Evolutionary conservation across 805 yeast species (phyloP).

Genomic region (Saccharomycopsis sp.): DNA sequence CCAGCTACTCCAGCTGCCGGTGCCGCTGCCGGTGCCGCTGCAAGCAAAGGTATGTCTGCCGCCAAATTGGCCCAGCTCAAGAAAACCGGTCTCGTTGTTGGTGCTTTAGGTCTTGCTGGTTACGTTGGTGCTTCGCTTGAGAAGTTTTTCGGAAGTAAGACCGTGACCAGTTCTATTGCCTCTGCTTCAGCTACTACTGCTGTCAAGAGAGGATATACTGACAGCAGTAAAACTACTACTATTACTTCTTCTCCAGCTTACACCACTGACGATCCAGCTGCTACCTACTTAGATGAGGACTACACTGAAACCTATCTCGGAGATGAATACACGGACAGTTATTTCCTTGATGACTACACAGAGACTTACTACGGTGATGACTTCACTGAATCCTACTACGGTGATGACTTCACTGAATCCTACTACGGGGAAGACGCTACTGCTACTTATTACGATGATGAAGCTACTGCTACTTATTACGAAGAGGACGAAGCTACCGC

Average conservation of each 20-base stretch:
- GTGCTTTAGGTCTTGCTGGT: conserved; percentile 2
- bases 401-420: neutral
- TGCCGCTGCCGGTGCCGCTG: neutral
- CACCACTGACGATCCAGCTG: neutral
- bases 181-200: conserved; percentile 1
- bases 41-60: neutral
- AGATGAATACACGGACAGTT: neutral
- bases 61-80: neutral
- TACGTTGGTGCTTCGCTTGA: neutral
- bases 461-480: neutral
- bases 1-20: neutral
- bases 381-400: neutral
- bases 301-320: neutral
- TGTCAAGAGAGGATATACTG: neutral
- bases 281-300: neutral
- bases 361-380: neutral
- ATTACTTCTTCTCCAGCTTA: neutral
- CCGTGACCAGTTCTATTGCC: neutral
- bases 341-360: neutral
- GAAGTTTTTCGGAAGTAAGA: neutral
- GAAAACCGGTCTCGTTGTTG: neutral
- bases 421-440: neutral
- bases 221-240: neutral
- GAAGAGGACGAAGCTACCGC: neutral
- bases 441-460: neutral